phyloP scores from a whole-genome alignment of 2,329 filamentous ascomycete genomes.

The Botrytis deweyae region DNA sequence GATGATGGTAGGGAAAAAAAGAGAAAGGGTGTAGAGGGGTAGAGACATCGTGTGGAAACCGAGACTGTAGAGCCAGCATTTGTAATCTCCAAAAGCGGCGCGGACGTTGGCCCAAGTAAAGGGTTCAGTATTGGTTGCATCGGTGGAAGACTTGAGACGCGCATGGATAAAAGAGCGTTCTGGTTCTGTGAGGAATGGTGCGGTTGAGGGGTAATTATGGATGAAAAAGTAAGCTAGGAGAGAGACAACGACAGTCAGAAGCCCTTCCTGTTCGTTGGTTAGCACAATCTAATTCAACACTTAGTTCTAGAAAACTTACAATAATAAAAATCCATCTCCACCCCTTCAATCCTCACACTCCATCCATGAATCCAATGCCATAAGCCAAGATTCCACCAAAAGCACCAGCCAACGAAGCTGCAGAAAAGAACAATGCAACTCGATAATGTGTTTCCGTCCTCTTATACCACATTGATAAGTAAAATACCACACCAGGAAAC shows the following conservation, averaged over 20 bases:
- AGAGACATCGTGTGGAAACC: conserved; percentile 72
- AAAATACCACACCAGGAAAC: conserved; percentile 53
- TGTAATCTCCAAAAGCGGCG: conserved; percentile 64
- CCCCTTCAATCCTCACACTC: conserved; percentile 51
- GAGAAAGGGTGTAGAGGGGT: conserved; percentile 55
- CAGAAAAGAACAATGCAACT: conserved; percentile 56
- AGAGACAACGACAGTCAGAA: conserved; percentile 53
- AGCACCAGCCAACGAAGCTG: conserved; percentile 54
- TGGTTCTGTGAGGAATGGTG: conserved; percentile 54
- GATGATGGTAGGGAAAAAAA: conserved; percentile 58
- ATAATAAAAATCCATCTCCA: conserved; percentile 63
- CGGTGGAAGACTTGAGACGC: conserved; percentile 65
- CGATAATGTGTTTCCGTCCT: conserved; percentile 54
- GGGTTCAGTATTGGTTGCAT: conserved; percentile 65
- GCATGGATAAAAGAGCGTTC: conserved; percentile 47
- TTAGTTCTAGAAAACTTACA: conserved; percentile 39
- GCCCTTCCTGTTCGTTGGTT: conserved; percentile 47
- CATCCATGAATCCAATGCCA: conserved; percentile 55
- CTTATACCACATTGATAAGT: conserved; percentile 53
- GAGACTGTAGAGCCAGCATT: conserved; percentile 70
- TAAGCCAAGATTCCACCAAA: conserved; percentile 58
- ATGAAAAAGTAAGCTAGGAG: conserved; percentile 57
- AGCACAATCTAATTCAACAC: not conserved
- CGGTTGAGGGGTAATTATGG: conserved; percentile 62
- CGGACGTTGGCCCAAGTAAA: conserved; percentile 68